Conservation (phyloP, 2,329 filamentous ascomycete species). For the Ophiostoma australiae region DNA sequence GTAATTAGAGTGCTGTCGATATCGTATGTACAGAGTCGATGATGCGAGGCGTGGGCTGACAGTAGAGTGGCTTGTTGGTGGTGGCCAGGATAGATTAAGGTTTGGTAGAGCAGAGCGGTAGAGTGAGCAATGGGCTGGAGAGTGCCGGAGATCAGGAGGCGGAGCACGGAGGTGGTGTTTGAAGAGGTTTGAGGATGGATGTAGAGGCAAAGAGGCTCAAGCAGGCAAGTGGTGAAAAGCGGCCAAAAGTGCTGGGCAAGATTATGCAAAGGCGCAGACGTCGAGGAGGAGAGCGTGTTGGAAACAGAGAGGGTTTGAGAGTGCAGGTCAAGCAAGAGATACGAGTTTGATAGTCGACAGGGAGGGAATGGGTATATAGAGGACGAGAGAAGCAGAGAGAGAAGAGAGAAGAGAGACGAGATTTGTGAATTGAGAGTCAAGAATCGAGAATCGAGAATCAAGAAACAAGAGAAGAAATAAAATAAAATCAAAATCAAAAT, state of each 20-base stretch:
- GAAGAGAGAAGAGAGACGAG: neutral
- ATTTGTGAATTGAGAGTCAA: neutral
- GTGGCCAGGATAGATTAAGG: neutral
- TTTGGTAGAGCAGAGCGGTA: constrained; percentile 1
- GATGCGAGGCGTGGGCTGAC: neutral
- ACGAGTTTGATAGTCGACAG: too few species aligned
- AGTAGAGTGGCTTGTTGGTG: neutral
- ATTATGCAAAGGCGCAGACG: neutral
- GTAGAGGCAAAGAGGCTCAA: constrained; percentile 4
- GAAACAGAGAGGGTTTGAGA: constrained; percentile 26
- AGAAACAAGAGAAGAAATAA: neutral
- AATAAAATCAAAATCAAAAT: neutral
- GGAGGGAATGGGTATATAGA: neutral
- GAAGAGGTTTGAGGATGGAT: constrained; percentile 10
- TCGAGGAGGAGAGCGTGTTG: constrained; percentile 2
- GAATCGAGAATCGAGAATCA: neutral
- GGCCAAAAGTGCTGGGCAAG: neutral
- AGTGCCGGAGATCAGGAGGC: constrained; percentile 30
- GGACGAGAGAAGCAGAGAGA: neutral
- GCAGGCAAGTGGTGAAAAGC: neutral
- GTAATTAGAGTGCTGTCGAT: constrained; percentile 5
- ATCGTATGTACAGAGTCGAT: constrained; percentile 3
- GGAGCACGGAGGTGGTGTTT: constrained; percentile 30
- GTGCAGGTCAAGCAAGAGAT: constrained; percentile 6
- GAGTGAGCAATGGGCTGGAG: neutral